Evolutionary conservation across 495 filamentous ascomycete genomes (phyloP), one percentile per base, ranked within the genome.

Genomic region (Peziza echinospora): DNA sequence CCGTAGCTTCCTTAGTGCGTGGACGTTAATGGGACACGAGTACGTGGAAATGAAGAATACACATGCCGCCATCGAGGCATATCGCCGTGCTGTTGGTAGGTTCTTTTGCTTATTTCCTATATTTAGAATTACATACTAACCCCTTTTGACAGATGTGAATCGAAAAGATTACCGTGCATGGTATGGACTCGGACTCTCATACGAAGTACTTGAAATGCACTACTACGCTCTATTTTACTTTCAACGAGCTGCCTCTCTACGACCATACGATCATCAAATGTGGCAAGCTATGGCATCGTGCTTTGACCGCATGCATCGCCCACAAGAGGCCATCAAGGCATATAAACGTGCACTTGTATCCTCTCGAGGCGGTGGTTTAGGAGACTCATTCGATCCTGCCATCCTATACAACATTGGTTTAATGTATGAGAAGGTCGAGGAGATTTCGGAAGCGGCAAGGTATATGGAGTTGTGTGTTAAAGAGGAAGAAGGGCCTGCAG

Each of bases 41-140:
- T 99, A 94, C 60, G 83, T 96, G 26, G 91, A 99, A 60, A 78
- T 99, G 66, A 99, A 96, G 56, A 99, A 99, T 56, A 99, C 91
- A 0, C 91, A 99, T 55, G 86, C 91, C 0, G 91, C 91, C 13
- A 96, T 99, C 50, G 91, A 99, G 60, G 85, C 80, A 8, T 99
- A 99, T 56, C 78, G 91, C 4, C 78, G 91, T 13, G 91, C 91
- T 1, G 91, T 99, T 4, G 52, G 52, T 54, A 46, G 21, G 11
- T 45, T 3, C 28, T 11, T 34, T 34, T 8, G 8, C n/a, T 22
- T 16, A 22, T 26, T 13, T 10, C 10, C 23, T 8, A 25, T 6
- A 8, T 21, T 16, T 43, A 5, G 9, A 17, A 9, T 24, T 25
- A 25, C 43, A 26, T n/a, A 7, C 34, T 54, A 17, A 43, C 28